Conservation (phyloP, 306 rosid genomes). For the Fragaria nilgerrensis region DNA sequence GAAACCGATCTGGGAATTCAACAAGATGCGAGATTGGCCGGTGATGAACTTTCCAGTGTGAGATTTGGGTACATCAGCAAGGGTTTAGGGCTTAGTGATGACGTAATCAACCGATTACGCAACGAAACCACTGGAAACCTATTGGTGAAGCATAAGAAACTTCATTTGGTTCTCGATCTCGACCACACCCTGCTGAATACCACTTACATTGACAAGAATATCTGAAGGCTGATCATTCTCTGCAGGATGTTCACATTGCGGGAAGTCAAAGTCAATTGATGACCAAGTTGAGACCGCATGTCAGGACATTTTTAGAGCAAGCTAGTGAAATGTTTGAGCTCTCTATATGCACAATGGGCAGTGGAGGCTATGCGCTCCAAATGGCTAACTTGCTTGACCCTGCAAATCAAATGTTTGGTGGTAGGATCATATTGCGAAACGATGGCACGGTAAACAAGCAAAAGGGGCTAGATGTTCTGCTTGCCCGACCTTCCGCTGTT, state of each 20-base stretch:
- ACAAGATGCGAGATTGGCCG: neutral
- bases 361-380: neutral
- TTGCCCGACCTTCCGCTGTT: neutral
- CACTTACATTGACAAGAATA: conserved; percentile 49
- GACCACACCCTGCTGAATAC: conserved; percentile 83
- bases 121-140: conserved; percentile 49
- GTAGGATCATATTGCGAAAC: neutral
- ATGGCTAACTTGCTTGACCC: neutral
- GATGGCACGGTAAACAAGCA: neutral
- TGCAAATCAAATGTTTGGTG: neutral
- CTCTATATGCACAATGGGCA: conserved; percentile 70
- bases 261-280: conserved; percentile 41
- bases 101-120: conserved; percentile 64
- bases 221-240: conserved; percentile 24
- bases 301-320: conserved; percentile 64
- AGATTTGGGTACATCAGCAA: conserved; percentile 72
- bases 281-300: conserved; percentile 90
- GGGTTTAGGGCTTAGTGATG: conserved; percentile 69
- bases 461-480: neutral
- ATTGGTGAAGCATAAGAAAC: conserved; percentile 49
- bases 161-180: conserved; percentile 76
- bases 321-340: conserved; percentile 70
- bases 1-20: neutral
- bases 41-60: conserved; percentile 40
- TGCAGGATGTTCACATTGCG: neutral